Base-by-base conservation (phyloP, 129 eudicot genomes). In the Ambrosia artemisiifolia region DNA sequence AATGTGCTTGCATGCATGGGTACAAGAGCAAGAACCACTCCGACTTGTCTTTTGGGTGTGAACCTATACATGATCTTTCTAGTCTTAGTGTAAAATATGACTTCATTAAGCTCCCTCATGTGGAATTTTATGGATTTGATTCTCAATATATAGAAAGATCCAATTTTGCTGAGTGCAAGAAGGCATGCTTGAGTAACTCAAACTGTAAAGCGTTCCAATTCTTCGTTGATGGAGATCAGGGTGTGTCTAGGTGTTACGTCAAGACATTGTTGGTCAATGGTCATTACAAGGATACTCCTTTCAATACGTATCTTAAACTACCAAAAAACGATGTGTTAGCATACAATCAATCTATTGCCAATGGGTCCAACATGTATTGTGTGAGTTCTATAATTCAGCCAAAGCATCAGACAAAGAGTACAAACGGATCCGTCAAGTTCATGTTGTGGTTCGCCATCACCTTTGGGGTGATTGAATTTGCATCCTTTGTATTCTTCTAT, bases 41-140 rank as follows among this genome's bases (percentile, higher is more conserved):
- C 11, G 83, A 79, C 28, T 73, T 70, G 71, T 56, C 65, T 2
- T 60, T n/a, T 2, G 83, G 83, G 18, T 79, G 83, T 38, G 75
- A 66, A 20, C 54, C 65, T 18, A 46, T 35, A 20, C 20, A 12
- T 10, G 38, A 8, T 51, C 50, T 50, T 28, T 5, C 4, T 6
- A 5, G 5, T 0, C 44, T 6, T 40, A 8, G 11, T 48, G 62
- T 36, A 30, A 43, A 49, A 3, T 42, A 51, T 62, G 43, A 13
- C 24, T 33, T 11, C 64, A 35, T 24, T 46, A 40, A 20, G 20
- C n/a, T 63, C 40, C 48, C 12, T 10, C 18, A 67, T 8, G 63
- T 47, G 1, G 75, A 67, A 32, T 60, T 59, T 17, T 79, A 67
- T n/a, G 79, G 79, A 13, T 72, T 56, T 19, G 70, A 40, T 40